Conservation (phyloP, 331 rosid genomes). For the Malus hybrid region DNA sequence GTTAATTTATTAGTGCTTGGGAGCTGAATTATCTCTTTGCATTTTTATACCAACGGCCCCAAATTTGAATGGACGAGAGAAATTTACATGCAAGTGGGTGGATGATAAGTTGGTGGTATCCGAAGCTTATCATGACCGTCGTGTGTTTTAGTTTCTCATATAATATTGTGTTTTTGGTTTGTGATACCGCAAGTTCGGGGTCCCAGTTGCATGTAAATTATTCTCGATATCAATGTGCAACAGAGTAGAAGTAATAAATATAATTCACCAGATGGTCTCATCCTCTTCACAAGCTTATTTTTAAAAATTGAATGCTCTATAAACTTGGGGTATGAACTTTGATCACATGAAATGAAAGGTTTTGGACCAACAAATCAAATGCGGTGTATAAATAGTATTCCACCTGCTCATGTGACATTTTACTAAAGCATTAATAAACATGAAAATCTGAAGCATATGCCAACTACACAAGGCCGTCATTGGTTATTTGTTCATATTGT, state of each 20-base stretch:
- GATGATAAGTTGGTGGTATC: no score
- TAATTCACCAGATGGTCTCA: background rate
- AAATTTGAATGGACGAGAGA: no score
- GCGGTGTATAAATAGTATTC: background rate
- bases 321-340: background rate
- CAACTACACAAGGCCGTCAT: background rate
- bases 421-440: background rate
- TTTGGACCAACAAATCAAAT: background rate
- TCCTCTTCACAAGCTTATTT: background rate
- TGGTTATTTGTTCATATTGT: background rate
- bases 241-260: no score
- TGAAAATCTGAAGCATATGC: background rate
- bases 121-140: no score
- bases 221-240: no score
- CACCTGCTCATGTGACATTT: background rate
- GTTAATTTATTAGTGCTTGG: conserved; percentile 3
- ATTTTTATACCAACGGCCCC: background rate
- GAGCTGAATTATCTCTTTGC: background rate
- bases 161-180: no score
- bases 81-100: no score
- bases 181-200: no score
- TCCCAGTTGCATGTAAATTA: no score
- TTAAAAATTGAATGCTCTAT: background rate
- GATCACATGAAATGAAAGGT: background rate
- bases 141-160: no score